Evolutionary conservation across 371 early-diverging fungal genomes (phyloP), one percentile per base, ranked within the genome.

Genomic region (Apophysomyces sp.): DNA sequence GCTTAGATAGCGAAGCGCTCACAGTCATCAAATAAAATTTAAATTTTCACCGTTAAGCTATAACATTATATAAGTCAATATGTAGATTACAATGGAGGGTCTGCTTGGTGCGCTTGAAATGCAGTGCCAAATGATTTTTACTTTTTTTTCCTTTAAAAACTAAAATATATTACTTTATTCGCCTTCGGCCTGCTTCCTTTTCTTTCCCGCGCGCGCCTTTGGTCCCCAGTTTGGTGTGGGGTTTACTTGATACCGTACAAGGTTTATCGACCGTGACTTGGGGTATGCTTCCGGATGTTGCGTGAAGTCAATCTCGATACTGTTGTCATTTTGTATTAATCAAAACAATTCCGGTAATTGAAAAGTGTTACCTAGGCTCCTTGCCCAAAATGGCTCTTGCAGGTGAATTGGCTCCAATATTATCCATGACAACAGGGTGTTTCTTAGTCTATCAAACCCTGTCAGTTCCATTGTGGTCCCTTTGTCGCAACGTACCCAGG

Each of bases 141-240:
- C 58, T 58, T 58, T 41, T 7, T 16, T 41, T 28, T 57, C 26
- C 58, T 37, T 37, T 2, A 11, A 37, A 34, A 7, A 3, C 37
- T 2, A 37, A 37, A 37, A 3, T 11, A 26, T 32, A 5, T 32
- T 31, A 26, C 52, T 34, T 62, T 44, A 60, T 52, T 67, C 53
- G 51, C 66, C 70, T 40, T 62, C 67, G 24, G 65, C 62, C 9
- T 44, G 49, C 60, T 74, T 80, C 75, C 85, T 82, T 68, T 83
- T 83, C 62, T 73, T 77, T 16, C 85, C 81, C 24, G 89, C 84
- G 60, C 92, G 82, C 21, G 92, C 90, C 74, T 95, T 95, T 27
- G 98, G 98, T 0, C 98, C 98, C 98, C 98, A 98, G 72, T 92
- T 85, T 60, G 91, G 86, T 9, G 89, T 86, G n/a, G 98, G 97